Percentiles rank a stretch among this genome's conserved stretches.
Conservation (phyloP, 495 filamentous ascomycete species). For the Hyaloscypha hepaticicola region DNA sequence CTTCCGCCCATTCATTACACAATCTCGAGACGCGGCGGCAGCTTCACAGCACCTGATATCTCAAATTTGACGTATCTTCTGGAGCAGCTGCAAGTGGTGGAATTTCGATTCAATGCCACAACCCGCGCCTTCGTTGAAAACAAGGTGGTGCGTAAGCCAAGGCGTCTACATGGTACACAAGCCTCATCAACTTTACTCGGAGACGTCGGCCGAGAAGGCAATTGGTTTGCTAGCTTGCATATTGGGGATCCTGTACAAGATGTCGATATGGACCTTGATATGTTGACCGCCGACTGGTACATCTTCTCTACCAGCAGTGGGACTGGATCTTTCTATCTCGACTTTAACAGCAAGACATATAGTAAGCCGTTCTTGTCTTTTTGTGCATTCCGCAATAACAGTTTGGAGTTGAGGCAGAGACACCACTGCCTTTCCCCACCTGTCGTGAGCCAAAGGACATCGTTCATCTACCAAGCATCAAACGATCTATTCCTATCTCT, state of each 20-base stretch:
- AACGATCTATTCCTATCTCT: background rate
- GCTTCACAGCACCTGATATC: slow-evolving; percentile 5
- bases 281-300: slow-evolving; percentile 19
- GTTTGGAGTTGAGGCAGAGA: slow-evolving; percentile 4
- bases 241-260: slow-evolving; percentile 16
- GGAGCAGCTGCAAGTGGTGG: slow-evolving; percentile 1
- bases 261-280: slow-evolving; percentile 22
- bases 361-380: background rate
- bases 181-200: slow-evolving; percentile 3
- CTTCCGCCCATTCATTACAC: slow-evolving; percentile 15
- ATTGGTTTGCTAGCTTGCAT: slow-evolving; percentile 18
- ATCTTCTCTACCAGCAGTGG: slow-evolving; percentile 18
- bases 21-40: slow-evolving; percentile 17
- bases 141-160: slow-evolving; percentile 19
- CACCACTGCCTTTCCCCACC: slow-evolving; percentile 9
- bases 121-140: slow-evolving; percentile 11
- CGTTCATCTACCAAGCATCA: slow-evolving; percentile 10
- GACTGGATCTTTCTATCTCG: slow-evolving; percentile 15
- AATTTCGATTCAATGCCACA: slow-evolving; percentile 7
- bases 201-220: slow-evolving; percentile 20
- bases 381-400: background rate
- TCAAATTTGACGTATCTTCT: slow-evolving; percentile 19
- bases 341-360: slow-evolving; percentile 14
- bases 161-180: slow-evolving; percentile 9
- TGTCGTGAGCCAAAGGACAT: slow-evolving; percentile 15